Percentiles rank a stretch among this genome's conserved stretches.
phyloP scores from a whole-genome alignment of 2,329 filamentous ascomycete species.

The Thermoascus crustaceus region DNA sequence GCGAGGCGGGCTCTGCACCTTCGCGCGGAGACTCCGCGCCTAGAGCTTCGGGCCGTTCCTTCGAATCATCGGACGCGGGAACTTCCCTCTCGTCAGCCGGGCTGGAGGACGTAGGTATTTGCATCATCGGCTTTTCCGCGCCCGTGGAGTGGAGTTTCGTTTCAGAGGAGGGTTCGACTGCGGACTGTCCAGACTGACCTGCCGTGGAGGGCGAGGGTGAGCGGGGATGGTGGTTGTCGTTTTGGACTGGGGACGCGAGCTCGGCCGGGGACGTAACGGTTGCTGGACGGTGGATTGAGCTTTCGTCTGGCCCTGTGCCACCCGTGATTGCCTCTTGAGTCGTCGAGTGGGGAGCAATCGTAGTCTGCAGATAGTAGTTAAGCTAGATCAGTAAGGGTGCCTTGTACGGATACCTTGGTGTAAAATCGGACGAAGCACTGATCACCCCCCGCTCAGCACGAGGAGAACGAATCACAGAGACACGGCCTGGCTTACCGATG shows the following conservation, averaged over 20 bases:
- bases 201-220: not conserved
- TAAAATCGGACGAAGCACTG: conserved; percentile 1
- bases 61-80: not conserved
- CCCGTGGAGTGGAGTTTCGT: not conserved
- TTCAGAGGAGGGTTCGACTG: not conserved
- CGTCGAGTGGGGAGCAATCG: conserved; percentile 8
- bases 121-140: not conserved
- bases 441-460: conserved; percentile 2
- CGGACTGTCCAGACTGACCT: too few species aligned
- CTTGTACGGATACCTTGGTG: not conserved
- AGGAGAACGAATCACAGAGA: conserved; percentile 1
- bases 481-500: conserved; percentile 3
- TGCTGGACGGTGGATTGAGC: conserved; percentile 2
- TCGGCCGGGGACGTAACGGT: not conserved
- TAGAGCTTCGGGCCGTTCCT: not conserved
- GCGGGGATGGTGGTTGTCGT: not conserved
- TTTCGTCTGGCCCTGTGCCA: conserved; percentile 2
- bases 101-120: not conserved
- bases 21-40: not conserved
- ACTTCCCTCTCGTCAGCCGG: not conserved
- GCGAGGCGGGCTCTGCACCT: not conserved
- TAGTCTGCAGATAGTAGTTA: conserved; percentile 7
- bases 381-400: conserved; percentile 6
- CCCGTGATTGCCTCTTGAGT: conserved; percentile 3
- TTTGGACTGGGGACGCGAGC: not conserved